Base-by-base conservation (phyloP, 805 yeast species). In the Candida tibetensis region DNA sequence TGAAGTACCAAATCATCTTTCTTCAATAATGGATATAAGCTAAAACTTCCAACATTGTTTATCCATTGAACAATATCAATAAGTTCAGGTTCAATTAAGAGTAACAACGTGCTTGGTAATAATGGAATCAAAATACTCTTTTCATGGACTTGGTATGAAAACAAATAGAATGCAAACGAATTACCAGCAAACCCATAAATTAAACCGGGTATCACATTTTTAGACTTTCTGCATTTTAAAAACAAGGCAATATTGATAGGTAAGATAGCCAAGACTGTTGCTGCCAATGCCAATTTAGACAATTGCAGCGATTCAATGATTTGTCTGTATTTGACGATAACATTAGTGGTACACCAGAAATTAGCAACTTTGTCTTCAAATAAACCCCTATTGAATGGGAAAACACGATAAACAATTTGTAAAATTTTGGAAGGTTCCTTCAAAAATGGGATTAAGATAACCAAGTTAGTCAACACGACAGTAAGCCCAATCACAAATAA, bases 341-440 rank as follows among this genome's bases (percentile, higher is more conserved):
- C 69, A 58, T 93, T 93, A 1, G 89, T 69, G n/a, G 95, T 82
- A 60, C 98, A 90, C 99, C 99, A 93, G 53, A 93, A 84, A 56
- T 90, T 93, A 28, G 96, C 96, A 12, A 93, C 98, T 58, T 93
- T 93, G 57, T 93, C 98, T 59, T 93, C 99, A 72, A 95, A 93
- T 5, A 93, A 72, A 0, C 99, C 99, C 55, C 98, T 75, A 31
- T 81, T 77, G 48, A 93, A 91, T 1, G 99, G 99, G 59, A 93
- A 93, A 21, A 91, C 82, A 45, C 98, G 74, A 30, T 60, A 42
- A 2, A 80, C 32, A 2, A 81, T 72, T 55, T 85, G 95, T 18
- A 74, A 42, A 10, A 71, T 71, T 5, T 45, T 32, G 15, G 30
- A 77, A 76, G 41, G 58, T 52, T 40, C 40, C 3, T 49, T 44